phyloP scores from a whole-genome alignment of 495 filamentous ascomycete genomes.

The Glonium stellatum region DNA sequence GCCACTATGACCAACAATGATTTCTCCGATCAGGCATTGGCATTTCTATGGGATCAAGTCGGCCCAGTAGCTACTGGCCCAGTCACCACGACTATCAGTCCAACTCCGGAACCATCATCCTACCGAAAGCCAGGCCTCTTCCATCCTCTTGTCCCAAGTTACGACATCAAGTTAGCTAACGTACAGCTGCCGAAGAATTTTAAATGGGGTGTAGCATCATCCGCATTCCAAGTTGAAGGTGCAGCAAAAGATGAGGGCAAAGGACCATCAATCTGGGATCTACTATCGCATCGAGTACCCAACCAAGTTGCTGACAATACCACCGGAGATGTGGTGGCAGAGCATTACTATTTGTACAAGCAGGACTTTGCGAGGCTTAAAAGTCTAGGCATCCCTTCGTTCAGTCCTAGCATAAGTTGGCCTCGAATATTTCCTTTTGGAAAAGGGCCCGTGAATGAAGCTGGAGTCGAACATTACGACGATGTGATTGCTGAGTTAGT shows the following conservation, averaged over 20 bases:
- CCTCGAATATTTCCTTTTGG: slow-evolving; percentile 41
- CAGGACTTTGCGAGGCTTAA: slow-evolving; percentile 41
- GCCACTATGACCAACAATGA: slow-evolving; percentile 33
- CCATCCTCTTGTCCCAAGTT: slow-evolving; percentile 35
- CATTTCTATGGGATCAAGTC: slow-evolving; percentile 40
- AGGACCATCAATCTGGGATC: slow-evolving; percentile 68
- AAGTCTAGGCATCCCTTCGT: slow-evolving; percentile 36
- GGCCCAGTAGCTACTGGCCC: slow-evolving; percentile 39
- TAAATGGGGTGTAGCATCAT: slow-evolving; percentile 71
- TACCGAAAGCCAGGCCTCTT: slow-evolving; percentile 35
- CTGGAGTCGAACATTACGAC: slow-evolving; percentile 39
- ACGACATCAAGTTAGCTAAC: slow-evolving; percentile 19
- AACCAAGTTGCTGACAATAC: slow-evolving; percentile 37
- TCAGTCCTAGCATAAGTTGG: slow-evolving; percentile 42
- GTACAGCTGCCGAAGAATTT: slow-evolving; percentile 60
- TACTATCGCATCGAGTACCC: slow-evolving; percentile 48
- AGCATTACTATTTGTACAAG: slow-evolving; percentile 43
- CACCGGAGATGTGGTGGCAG: slow-evolving; percentile 39
- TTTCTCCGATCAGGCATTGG: slow-evolving; percentile 40
- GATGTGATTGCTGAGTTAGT: slow-evolving; percentile 40
- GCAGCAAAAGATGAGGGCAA: slow-evolving; percentile 61
- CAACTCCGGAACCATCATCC: slow-evolving; percentile 41
- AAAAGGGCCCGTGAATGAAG: slow-evolving; percentile 39
- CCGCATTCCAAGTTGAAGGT: slow-evolving; percentile 71
- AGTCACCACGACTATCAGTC: slow-evolving; percentile 39